phyloP scores from a whole-genome alignment of 2,329 filamentous ascomycete species.

The Aspergillus ochraceoroseus region DNA sequence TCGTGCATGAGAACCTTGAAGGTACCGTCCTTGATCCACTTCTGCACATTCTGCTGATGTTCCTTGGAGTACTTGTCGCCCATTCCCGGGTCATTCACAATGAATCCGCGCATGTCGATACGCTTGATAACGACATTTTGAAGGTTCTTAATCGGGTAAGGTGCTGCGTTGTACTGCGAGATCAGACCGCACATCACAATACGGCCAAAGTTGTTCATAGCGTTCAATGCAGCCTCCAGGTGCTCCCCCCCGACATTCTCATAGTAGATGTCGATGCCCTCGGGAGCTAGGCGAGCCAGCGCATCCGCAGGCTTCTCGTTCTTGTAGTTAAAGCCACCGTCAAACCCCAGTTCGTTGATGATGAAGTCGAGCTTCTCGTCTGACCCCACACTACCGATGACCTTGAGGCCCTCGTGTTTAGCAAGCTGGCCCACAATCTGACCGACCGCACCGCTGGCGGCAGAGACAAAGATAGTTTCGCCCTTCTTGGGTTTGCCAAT shows the following conservation, averaged over 20 bases:
- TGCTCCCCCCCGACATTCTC: constrained; percentile 76
- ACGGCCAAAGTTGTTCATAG: constrained; percentile 62
- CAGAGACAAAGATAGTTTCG: constrained; percentile 76
- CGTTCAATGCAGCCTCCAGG: constrained; percentile 61
- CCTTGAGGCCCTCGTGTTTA: constrained; percentile 71
- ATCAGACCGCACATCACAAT: constrained; percentile 66
- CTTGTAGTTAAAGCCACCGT: constrained; percentile 82
- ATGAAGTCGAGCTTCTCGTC: constrained; percentile 77
- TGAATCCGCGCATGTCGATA: constrained; percentile 66
- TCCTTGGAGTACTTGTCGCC: constrained; percentile 62
- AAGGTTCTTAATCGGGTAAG: constrained; percentile 64
- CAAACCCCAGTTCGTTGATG: constrained; percentile 63
- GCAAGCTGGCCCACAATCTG: constrained; percentile 78
- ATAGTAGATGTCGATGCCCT: constrained; percentile 79
- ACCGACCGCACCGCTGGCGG: constrained; percentile 75
- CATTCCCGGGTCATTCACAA: constrained; percentile 62
- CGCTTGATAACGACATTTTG: constrained; percentile 62
- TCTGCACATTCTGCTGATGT: constrained; percentile 68
- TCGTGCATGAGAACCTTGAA: constrained; percentile 66
- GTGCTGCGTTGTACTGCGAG: constrained; percentile 69
- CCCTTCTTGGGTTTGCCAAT: constrained; percentile 71
- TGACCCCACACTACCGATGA: constrained; percentile 74
- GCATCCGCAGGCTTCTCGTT: constrained; percentile 67
- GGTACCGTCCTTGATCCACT: constrained; percentile 70
- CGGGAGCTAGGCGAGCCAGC: constrained; percentile 63